Evolutionary conservation across 306 rosid genomes (phyloP).

Genomic region (Trichosanthes cucumerina): DNA sequence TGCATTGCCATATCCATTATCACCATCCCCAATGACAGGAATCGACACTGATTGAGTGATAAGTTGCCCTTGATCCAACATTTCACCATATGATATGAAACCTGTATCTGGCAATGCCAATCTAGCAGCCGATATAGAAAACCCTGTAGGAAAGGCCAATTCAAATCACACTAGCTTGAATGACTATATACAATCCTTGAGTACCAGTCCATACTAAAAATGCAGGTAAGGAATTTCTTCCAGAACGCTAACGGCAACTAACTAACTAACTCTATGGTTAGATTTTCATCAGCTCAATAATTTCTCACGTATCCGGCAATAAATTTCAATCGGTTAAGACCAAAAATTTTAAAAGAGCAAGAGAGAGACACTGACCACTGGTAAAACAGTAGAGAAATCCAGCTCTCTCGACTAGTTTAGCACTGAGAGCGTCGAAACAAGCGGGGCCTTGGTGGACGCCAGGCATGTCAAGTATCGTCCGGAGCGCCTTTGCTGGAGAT

Average conservation of each 20-base stretch:
- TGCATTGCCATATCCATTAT: constrained; percentile 82
- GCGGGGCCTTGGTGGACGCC: constrained; percentile 85
- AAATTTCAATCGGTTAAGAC: not conserved
- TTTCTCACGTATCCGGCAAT: not conserved
- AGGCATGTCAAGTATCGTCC: constrained; percentile 38
- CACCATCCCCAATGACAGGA: constrained; percentile 85
- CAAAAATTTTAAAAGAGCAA: not conserved
- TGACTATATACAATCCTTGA: not conserved
- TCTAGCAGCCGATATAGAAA: constrained; percentile 67
- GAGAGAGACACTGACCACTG: constrained; percentile 37
- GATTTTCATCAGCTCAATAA: not conserved
- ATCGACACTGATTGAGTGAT: constrained; percentile 61
- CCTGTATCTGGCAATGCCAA: constrained; percentile 87
- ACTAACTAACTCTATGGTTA: not conserved
- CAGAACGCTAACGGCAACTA: not conserved
- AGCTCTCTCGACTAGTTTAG: constrained; percentile 60
- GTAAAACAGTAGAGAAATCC: constrained; percentile 70
- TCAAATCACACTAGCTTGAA: not conserved
- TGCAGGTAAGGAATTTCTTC: not conserved
- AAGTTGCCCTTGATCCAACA: constrained; percentile 63
- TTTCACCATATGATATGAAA: constrained; percentile 72
- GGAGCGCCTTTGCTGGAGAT: constrained; percentile 44
- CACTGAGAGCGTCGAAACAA: constrained; percentile 80
- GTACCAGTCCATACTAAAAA: not conserved
- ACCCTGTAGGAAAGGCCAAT: constrained; percentile 32